These are phyloP conservation scores for Fomes fomentarius DNA, from an alignment of 1,284 basidiomycete genomes.

Conservation along the genomic window DNA sequence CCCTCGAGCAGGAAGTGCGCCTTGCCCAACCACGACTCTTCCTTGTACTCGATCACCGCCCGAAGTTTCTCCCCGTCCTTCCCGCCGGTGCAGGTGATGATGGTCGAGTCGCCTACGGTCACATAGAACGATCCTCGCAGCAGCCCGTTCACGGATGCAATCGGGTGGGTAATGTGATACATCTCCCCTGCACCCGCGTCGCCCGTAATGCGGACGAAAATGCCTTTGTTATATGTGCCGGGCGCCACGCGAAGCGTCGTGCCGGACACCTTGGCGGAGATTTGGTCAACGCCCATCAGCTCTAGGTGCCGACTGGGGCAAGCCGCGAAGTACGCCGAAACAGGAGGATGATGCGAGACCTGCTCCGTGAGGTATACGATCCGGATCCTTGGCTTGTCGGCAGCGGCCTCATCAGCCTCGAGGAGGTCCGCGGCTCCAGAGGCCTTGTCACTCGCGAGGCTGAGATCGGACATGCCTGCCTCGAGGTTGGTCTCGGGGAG, in stretches of 20 bases:
- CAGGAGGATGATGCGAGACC: constrained; percentile 95
- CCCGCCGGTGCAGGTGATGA: constrained; percentile 82
- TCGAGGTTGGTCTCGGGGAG: constrained; percentile 45
- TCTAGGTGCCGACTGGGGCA: constrained; percentile 79
- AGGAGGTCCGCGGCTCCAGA: constrained; percentile 31
- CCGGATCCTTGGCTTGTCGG: constrained; percentile 46
- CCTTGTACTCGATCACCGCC: constrained; percentile 92
- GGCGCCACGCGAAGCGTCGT: constrained; percentile 84
- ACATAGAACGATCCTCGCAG: constrained; percentile 90
- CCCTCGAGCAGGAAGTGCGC: constrained; percentile 91
- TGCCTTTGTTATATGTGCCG: constrained; percentile 85
- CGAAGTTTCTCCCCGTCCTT: constrained; percentile 65
- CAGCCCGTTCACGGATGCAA: constrained; percentile 90
- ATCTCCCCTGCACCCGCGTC: constrained; percentile 81
- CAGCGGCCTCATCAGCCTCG: constrained; percentile 27
- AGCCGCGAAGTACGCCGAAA: constrained; percentile 85
- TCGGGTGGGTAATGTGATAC: constrained; percentile 90
- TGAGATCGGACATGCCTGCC: constrained; percentile 63
- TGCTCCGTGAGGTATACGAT: constrained; percentile 82
- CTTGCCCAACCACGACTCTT: constrained; percentile 95
- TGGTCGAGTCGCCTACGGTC: constrained; percentile 80
- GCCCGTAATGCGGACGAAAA: constrained; percentile 79
- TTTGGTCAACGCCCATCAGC: constrained; percentile 87
- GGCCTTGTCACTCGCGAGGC: constrained; percentile 48
- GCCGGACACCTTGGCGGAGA: constrained; percentile 87